Evolutionary conservation across 257 asterid genomes (phyloP).

Genomic region (Anisodus acutangulus): DNA sequence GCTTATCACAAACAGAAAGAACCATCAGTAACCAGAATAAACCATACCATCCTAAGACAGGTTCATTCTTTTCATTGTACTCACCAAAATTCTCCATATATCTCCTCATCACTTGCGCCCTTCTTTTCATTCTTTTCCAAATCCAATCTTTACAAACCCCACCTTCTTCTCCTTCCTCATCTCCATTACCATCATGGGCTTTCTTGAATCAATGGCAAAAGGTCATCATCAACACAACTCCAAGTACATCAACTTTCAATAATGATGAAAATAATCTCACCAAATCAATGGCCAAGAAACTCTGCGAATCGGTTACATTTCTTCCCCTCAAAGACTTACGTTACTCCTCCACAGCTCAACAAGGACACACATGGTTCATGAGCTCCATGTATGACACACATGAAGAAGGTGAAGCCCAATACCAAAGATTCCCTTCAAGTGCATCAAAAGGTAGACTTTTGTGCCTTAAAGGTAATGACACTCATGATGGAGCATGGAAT

Average conservation of each 20-base stretch:
- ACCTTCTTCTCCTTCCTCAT: conserved; percentile 30
- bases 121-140: conserved; percentile 52
- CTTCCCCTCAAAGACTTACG: conserved; percentile 74
- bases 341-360: conserved; percentile 47
- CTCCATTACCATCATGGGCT: conserved; percentile 38
- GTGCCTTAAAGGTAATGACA: conserved; percentile 63
- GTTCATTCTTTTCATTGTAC: conserved; percentile 28
- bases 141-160: conserved; percentile 53
- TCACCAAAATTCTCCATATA: conserved; percentile 49
- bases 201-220: conserved; percentile 49
- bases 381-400: conserved; percentile 62
- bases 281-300: conserved; percentile 42
- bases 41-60: conserved; percentile 30
- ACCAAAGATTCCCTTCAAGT: conserved; percentile 59
- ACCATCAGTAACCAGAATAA: conserved; percentile 29
- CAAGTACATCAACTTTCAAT: conserved; percentile 25
- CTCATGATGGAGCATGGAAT: conserved; percentile 74
- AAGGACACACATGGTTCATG: conserved; percentile 92
- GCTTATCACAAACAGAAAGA: conserved; percentile 37
- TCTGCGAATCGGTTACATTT: conserved; percentile 56
- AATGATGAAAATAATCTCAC: conserved; percentile 31
- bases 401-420: conserved; percentile 62
- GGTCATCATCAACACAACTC: conserved; percentile 35
- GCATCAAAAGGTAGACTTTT: conserved; percentile 57
- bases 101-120: conserved; percentile 45